Percentiles rank a stretch among this genome's conserved stretches.
Evolutionary conservation across 371 early-diverging fungal species (phyloP).

Genomic region (Amoeboaphelidium protococcarum): DNA sequence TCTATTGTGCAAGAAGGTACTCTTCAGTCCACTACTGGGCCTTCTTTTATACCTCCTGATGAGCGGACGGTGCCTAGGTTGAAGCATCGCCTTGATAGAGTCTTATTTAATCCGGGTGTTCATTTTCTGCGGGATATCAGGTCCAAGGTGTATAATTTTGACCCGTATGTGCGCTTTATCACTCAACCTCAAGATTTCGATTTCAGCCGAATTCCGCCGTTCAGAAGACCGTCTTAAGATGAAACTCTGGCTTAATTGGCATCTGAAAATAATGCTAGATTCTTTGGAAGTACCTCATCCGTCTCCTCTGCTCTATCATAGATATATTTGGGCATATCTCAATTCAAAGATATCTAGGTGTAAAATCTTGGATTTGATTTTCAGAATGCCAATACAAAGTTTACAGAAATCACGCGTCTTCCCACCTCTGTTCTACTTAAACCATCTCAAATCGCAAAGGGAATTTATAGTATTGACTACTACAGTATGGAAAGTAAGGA

Average conservation of each 20-base stretch:
- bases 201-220: conserved; percentile 40
- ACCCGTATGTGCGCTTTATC: conserved; percentile 41
- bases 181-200: conserved; percentile 50
- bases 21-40: no score
- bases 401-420: conserved; percentile 24
- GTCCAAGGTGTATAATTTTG: conserved; percentile 45
- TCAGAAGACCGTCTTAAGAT: conserved; percentile 52
- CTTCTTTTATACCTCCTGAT: no score
- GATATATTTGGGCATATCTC: conserved; percentile 42
- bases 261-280: conserved; percentile 15
- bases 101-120: conserved; percentile 36
- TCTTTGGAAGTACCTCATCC: conserved; percentile 69
- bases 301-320: conserved; percentile 46
- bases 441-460: conserved; percentile 18
- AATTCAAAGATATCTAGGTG: conserved; percentile 29
- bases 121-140: conserved; percentile 55
- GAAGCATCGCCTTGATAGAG: background rate
- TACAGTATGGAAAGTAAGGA: conserved; percentile 34
- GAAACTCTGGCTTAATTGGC: conserved; percentile 21
- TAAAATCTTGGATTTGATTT: conserved; percentile 29
- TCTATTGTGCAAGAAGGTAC: no score
- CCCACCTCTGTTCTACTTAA: conserved; percentile 33
- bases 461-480: conserved; percentile 52
- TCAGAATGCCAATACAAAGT: conserved; percentile 20
- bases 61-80: background rate